Conservation (phyloP, 2,329 filamentous ascomycete species). For the Trichophyton mentagrophytes region DNA sequence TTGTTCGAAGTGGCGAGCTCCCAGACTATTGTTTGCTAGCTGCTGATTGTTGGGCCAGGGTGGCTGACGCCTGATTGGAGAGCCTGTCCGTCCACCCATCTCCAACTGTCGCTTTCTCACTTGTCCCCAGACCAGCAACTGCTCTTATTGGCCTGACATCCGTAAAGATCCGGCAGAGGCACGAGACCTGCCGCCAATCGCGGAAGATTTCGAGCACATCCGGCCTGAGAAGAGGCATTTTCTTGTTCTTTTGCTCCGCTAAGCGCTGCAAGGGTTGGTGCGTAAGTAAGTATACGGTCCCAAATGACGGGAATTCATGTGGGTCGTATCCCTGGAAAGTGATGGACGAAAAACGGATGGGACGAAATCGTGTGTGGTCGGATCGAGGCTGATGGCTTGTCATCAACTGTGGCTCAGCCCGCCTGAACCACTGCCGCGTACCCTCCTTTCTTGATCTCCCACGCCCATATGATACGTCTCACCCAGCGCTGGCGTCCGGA, state of each 20-base stretch:
- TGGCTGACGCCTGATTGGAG: background rate
- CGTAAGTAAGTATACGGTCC: slow-evolving; percentile 8
- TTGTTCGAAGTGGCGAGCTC: slow-evolving; percentile 2
- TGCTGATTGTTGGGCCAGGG: background rate
- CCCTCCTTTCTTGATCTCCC: background rate
- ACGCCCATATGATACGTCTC: background rate
- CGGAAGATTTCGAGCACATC: slow-evolving; percentile 13
- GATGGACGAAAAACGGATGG: background rate
- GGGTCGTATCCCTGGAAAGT: background rate
- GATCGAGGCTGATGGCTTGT: background rate
- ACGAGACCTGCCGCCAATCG: slow-evolving; percentile 14
- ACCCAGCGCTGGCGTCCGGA: background rate
- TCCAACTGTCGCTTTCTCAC: background rate
- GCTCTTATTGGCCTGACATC: background rate
- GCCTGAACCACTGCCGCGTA: background rate
- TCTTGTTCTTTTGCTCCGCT: background rate
- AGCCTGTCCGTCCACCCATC: background rate
- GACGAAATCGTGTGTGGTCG: background rate
- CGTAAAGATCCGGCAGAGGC: slow-evolving; percentile 6
- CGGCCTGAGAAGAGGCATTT: slow-evolving; percentile 8
- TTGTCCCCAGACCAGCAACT: background rate
- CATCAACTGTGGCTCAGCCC: background rate
- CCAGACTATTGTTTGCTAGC: slow-evolving; percentile 6
- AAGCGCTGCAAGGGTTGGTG: slow-evolving; percentile 12
- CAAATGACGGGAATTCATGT: slow-evolving; percentile 10